phyloP scores from a whole-genome alignment of 192 early-diverging fungal genomes.

The Funneliformis geosporum region DNA sequence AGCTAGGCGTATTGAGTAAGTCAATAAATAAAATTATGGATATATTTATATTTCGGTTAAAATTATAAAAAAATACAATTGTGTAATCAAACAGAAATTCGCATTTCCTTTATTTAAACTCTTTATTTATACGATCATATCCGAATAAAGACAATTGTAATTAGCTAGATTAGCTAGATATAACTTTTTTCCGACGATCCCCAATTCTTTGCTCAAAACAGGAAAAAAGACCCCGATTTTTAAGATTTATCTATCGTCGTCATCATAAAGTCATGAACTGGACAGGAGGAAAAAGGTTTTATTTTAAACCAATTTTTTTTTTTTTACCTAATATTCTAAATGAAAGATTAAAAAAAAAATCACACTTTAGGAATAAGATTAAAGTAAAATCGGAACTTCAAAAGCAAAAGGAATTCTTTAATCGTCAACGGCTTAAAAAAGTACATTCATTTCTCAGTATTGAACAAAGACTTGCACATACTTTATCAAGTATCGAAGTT shows the following conservation, averaged over 20 bases:
- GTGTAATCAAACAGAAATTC: neutral
- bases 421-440: slow-evolving; percentile 19
- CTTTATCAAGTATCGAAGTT: slow-evolving; percentile 15
- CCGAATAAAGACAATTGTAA: neutral
- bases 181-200: neutral
- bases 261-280: slow-evolving; percentile 12
- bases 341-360: neutral
- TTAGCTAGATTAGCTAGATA: neutral
- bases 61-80: neutral
- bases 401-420: slow-evolving; percentile 25
- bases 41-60: neutral
- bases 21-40: no score
- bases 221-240: neutral
- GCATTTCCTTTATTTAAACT: neutral
- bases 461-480: neutral
- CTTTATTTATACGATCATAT: neutral
- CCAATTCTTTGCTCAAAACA: neutral
- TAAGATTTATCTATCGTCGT: neutral
- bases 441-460: neutral
- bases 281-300: slow-evolving; percentile 27
- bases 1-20: no score
- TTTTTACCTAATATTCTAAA: neutral
- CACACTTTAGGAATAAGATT: neutral
- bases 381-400: slow-evolving; percentile 20
- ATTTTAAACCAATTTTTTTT: neutral